Conservation (phyloP, 1,284 basidiomycete species). For the Peniophora sp. region DNA sequence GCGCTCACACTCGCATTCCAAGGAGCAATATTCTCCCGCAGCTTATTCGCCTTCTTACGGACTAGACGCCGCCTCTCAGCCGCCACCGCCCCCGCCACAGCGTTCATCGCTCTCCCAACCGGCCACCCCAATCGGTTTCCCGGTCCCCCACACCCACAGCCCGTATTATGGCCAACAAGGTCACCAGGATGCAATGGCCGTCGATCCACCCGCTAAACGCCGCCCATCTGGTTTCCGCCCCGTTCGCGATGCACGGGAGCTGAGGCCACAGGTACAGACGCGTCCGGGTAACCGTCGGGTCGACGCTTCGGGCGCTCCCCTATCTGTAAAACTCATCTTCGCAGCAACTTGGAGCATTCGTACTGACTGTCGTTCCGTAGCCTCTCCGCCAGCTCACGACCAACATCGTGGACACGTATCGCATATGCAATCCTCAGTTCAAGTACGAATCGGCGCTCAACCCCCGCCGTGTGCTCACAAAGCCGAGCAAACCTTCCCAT, state of each 20-base stretch:
- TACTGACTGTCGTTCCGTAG: slow-evolving; percentile 30
- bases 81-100: slow-evolving; percentile 38
- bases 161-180: slow-evolving; percentile 41
- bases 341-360: slow-evolving; percentile 6
- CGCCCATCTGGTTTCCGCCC: slow-evolving; percentile 64
- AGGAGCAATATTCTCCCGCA: slow-evolving; percentile 26
- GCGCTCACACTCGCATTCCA: slow-evolving; percentile 52
- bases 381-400: slow-evolving; percentile 85
- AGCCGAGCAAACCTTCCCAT: slow-evolving; percentile 88
- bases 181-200: slow-evolving; percentile 56
- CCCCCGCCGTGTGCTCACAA: slow-evolving; percentile 89
- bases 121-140: slow-evolving; percentile 59
- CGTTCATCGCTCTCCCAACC: slow-evolving; percentile 54
- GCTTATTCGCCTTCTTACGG: slow-evolving; percentile 31
- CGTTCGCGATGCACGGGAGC: slow-evolving; percentile 61
- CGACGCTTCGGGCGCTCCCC: slow-evolving; percentile 52
- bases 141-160: slow-evolving; percentile 37
- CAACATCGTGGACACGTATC: slow-evolving; percentile 82
- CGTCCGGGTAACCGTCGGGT: slow-evolving; percentile 55
- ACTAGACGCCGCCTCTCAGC: slow-evolving; percentile 57
- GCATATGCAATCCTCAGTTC: slow-evolving; percentile 88
- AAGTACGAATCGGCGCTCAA: slow-evolving; percentile 90
- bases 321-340: slow-evolving; percentile 44
- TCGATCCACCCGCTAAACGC: slow-evolving; percentile 65
- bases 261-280: slow-evolving; percentile 58